Percentiles rank a stretch among this genome's conserved stretches.
Evolutionary conservation across 352 stramenopile species (phyloP).

Genomic region (Thalassiosira mediterranea): DNA sequence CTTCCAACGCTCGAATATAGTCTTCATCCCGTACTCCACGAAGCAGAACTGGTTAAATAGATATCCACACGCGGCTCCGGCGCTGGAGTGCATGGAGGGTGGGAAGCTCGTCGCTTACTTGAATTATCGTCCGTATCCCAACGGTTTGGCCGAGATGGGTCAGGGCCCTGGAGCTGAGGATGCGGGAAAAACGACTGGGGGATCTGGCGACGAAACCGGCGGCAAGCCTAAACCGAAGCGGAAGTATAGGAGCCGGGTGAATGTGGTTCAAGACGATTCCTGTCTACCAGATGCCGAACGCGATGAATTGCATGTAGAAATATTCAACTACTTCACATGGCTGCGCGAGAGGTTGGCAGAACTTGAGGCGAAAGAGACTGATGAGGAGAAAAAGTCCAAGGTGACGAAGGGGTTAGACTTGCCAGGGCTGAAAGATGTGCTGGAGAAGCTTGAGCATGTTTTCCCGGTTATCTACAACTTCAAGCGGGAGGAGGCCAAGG

Average conservation of each 20-base stretch:
- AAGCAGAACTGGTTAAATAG: conserved; percentile 13
- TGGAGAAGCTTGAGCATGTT: conserved; percentile 13
- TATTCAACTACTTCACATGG: conserved; percentile 13
- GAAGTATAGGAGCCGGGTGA: too few relatives aligned
- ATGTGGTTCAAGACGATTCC: background rate
- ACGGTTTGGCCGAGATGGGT: conserved; percentile 3
- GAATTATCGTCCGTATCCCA: background rate
- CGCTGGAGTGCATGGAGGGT: background rate
- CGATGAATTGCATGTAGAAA: conserved; percentile 15
- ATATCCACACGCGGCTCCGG: background rate
- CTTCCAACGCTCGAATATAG: conserved; percentile 9
- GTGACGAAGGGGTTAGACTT: background rate
- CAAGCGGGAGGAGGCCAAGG: conserved; percentile 1
- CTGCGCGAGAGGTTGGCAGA: background rate
- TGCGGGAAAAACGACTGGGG: background rate
- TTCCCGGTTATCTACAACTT: background rate
- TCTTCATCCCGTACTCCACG: conserved; percentile 12
- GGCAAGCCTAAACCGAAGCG: too few relatives aligned
- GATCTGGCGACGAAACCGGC: background rate
- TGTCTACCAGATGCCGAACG: conserved; percentile 4
- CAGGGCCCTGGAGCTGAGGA: background rate
- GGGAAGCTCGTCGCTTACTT: conserved; percentile 6
- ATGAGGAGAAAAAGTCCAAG: background rate
- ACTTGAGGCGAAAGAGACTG: background rate
- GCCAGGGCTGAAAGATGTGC: background rate